A percentile compares a stretch with the other conserved stretches of the same genome.
Evolutionary conservation across 495 filamentous ascomycete species (phyloP).

Genomic region (Pyronema omphalodes): DNA sequence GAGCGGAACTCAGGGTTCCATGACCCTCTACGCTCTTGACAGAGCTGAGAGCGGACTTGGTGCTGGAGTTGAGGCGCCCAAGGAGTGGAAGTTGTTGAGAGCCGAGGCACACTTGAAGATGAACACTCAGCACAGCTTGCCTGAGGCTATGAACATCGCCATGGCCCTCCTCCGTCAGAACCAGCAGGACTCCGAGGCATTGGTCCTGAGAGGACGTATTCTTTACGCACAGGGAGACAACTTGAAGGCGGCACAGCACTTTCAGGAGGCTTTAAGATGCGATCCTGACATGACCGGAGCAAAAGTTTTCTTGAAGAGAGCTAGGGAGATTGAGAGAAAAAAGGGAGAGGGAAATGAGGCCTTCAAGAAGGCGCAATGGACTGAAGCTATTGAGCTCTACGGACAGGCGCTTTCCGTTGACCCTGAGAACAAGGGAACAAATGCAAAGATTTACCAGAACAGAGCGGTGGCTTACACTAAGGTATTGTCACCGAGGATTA

Average conservation of each 20-base stretch:
- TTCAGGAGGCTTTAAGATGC: conserved; percentile 71
- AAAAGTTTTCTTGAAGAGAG: conserved; percentile 20
- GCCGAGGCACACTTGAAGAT: conserved; percentile 92
- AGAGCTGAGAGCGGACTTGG: conserved; percentile 69
- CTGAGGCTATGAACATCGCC: conserved; percentile 81
- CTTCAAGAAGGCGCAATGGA: conserved; percentile 69
- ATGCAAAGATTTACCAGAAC: conserved; percentile 87
- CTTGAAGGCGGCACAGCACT: conserved; percentile 82
- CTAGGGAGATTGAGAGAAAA: conserved; percentile 59
- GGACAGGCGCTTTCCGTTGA: conserved; percentile 71
- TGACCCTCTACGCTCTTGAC: conserved; percentile 82
- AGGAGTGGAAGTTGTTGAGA: conserved; percentile 83
- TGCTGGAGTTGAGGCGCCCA: conserved; percentile 49
- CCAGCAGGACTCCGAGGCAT: conserved; percentile 77
- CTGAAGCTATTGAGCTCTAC: conserved; percentile 67
- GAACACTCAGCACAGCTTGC: conserved; percentile 70
- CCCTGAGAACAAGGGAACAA: conserved; percentile 75
- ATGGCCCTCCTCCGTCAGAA: conserved; percentile 72
- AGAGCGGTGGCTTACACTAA: conserved; percentile 58
- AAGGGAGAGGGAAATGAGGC: conserved; percentile 84
- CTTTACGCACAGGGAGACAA: conserved; percentile 86
- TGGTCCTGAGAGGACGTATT: conserved; percentile 73
- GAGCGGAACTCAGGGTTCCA: conserved; percentile 58
- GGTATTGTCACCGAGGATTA: conserved; percentile 21
- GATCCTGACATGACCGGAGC: conserved; percentile 80